These are phyloP conservation scores for Rhodomyrtus tomentosa DNA, from an alignment of 345 rosid species.

Conservation along the genomic window DNA sequence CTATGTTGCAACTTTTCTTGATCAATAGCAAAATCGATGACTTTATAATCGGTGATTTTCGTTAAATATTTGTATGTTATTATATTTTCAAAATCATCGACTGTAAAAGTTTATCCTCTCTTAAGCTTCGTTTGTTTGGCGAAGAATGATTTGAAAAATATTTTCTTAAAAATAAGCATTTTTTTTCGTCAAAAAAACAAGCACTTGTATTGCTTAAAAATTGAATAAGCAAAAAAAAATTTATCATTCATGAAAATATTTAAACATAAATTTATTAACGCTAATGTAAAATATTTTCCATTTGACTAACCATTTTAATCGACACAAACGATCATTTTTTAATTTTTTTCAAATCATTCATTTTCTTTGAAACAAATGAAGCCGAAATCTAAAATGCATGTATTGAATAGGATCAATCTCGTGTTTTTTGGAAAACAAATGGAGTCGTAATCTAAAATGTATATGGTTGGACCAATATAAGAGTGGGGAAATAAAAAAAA, in stretches of 20 bases:
- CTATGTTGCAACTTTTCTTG: neutral
- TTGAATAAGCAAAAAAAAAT: too few relatives aligned
- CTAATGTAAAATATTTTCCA: too few relatives aligned
- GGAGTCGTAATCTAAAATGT: neutral
- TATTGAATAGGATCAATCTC: neutral
- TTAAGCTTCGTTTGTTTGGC: neutral
- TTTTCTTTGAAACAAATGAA: too few relatives aligned
- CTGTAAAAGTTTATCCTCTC: neutral
- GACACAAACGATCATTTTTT: too few relatives aligned
- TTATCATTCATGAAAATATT: too few relatives aligned
- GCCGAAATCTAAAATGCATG: neutral
- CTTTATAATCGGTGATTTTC: neutral
- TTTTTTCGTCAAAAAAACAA: too few relatives aligned
- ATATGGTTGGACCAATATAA: neutral
- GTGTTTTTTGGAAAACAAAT: neutral
- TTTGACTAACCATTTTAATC: too few relatives aligned
- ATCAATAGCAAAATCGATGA: neutral
- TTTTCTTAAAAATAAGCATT: too few relatives aligned
- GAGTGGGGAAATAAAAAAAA: neutral
- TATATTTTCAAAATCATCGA: neutral
- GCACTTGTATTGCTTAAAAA: too few relatives aligned
- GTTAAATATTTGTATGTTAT: neutral
- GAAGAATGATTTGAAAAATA: too few relatives aligned
- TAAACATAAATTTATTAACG: too few relatives aligned
- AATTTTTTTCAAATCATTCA: too few relatives aligned